Evolutionary conservation across 2,329 filamentous ascomycete species (phyloP), one percentile per base, ranked within the genome.

Genomic region (Penicillium concentricum): DNA sequence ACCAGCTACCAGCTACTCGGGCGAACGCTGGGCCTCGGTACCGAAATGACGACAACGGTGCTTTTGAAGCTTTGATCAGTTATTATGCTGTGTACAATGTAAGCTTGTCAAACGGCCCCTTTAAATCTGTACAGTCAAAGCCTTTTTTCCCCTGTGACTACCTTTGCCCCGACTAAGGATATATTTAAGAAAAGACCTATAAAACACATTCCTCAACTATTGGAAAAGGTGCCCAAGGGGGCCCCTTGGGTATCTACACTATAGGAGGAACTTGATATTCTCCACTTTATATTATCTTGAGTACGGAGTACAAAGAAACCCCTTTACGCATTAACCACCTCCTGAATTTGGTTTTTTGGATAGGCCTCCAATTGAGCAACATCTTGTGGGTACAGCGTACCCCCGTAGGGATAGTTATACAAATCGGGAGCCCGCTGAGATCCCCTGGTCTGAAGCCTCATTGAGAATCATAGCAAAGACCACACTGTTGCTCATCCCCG

Each of bases 381-480:
- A 43, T 72, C 76, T 26, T 26, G 24, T 26, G 6, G 15, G 30
- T 32, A 32, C 30, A 13, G 68, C 0, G 81, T 47, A 35, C 10
- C 2, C 20, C 12, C 18, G 6, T 79, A 1, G 81, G 82, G 32
- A 84, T 79, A 0, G 81, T 84, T 1, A 84, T 77, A 26, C 76
- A 77, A 32, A 84, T 84, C 0, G 81, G 81, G 56, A 84, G 84
- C 0, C 79, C 80, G 1, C 82, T 82, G n/a, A 28, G n/a, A 7
- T 64, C 84, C 84, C 26, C 43, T 32, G 8, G 58, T 84, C 81
- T 0, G 81, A 81, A 34, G 82, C 74, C 34, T 83, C 79, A 56
- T 78, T 82, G 0, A 81, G 83, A 83, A 85, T 85, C 60, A 84
- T 81, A 18, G 76, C 64, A 46, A 76, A 79, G 45, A 71, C 69